phyloP scores from a whole-genome alignment of 768 basidiomycete species.

The Suillus brevipes region DNA sequence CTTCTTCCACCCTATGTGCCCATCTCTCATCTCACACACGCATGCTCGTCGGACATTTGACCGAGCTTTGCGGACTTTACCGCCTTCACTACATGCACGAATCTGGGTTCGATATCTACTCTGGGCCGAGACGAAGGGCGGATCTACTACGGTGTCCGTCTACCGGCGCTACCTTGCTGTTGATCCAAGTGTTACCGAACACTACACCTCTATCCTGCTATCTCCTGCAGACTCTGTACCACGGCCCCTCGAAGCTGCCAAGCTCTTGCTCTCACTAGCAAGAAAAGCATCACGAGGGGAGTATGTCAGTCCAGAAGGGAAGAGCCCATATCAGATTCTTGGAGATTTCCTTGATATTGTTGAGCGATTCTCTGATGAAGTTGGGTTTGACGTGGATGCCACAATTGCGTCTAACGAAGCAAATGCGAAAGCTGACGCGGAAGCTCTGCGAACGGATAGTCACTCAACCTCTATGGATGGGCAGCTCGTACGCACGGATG shows the following conservation, averaged over 20 bases:
- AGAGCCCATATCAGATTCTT: constrained; percentile 93
- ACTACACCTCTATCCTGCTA: constrained; percentile 70
- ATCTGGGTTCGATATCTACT: constrained; percentile 92
- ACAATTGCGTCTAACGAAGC: constrained; percentile 58
- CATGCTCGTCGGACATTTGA: constrained; percentile 95
- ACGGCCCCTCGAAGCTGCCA: constrained; percentile 90
- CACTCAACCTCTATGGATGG: constrained; percentile 19
- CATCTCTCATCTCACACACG: constrained; percentile 77
- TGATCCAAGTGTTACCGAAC: constrained; percentile 79
- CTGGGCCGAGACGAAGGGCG: constrained; percentile 86
- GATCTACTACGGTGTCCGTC: constrained; percentile 72
- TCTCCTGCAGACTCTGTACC: constrained; percentile 56
- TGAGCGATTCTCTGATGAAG: constrained; percentile 87
- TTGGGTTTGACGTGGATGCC: constrained; percentile 84
- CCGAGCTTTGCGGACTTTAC: constrained; percentile 88
- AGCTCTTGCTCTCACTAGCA: constrained; percentile 81
- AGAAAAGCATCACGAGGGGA: constrained; percentile 81
- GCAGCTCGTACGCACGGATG: constrained; percentile 69
- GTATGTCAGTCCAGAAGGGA: constrained; percentile 87
- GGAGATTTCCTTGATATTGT: constrained; percentile 91
- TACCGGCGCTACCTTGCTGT: constrained; percentile 89
- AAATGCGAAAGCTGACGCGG: constrained; percentile 49
- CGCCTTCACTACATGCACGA: constrained; percentile 87
- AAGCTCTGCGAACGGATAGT: constrained; percentile 29
- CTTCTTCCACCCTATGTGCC: constrained; percentile 88